phyloP scores from a whole-genome alignment of 257 asterid species.

The Primulina tabacum region DNA sequence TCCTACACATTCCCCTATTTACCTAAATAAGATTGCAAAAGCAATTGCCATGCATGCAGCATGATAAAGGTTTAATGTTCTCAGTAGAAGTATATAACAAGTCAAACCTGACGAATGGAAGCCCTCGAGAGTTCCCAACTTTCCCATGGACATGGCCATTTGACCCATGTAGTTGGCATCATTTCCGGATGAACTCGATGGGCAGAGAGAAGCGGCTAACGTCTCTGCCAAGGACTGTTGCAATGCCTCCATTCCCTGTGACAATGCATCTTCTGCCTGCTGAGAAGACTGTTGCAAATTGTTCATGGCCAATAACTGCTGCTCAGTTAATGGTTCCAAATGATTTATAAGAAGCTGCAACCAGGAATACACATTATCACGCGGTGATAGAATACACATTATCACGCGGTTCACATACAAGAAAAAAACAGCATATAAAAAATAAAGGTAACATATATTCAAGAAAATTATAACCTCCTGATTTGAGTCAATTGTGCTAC shows the following conservation, averaged over 20 bases:
- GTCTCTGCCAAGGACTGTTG: slow-evolving; percentile 61
- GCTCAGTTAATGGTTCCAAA: slow-evolving; percentile 60
- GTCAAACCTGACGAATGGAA: slow-evolving; percentile 54
- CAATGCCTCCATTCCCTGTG: slow-evolving; percentile 59
- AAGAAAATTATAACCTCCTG: background rate
- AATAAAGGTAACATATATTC: background rate
- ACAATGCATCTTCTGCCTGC: slow-evolving; percentile 63
- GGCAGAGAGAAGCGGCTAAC: slow-evolving; percentile 41
- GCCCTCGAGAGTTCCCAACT: slow-evolving; percentile 58
- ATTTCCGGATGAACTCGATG: slow-evolving; percentile 46
- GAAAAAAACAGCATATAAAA: background rate
- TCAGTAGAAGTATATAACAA: background rate
- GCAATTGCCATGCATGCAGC: background rate
- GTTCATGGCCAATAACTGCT: slow-evolving; percentile 49
- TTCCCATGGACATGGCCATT: slow-evolving; percentile 64
- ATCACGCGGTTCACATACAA: background rate
- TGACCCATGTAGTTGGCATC: slow-evolving; percentile 63
- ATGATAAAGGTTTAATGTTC: background rate
- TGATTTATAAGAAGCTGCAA: slow-evolving; percentile 49
- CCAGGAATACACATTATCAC: too few relatives aligned
- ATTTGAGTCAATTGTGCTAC: background rate
- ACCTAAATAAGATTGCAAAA: background rate
- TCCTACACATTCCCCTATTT: background rate
- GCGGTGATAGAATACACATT: background rate
- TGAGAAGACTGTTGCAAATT: slow-evolving; percentile 62